phyloP scores from a whole-genome alignment of 805 yeast genomes.

The Barnettozyma vustinii region DNA sequence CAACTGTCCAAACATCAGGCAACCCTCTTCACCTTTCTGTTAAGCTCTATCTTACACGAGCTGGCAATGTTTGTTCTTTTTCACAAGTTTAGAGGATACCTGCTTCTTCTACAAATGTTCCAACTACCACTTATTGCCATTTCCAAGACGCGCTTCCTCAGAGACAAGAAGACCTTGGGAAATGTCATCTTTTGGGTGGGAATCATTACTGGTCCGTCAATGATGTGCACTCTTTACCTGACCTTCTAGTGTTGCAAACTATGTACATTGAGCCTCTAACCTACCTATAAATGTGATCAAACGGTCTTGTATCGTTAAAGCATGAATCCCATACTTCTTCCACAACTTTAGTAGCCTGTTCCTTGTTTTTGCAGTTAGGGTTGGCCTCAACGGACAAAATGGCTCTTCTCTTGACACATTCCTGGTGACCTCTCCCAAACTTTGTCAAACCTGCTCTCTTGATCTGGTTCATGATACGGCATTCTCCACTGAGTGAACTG shows the following conservation, averaged over 20 bases:
- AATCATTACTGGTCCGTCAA: constrained; percentile 81
- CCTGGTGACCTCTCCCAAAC: constrained; percentile 80
- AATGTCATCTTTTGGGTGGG: constrained; percentile 90
- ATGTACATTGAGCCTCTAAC: not conserved
- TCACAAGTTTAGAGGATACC: constrained; percentile 71
- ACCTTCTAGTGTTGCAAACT: constrained; percentile 43
- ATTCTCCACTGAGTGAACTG: constrained; percentile 88
- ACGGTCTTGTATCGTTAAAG: constrained; percentile 92
- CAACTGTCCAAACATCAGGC: constrained; percentile 63
- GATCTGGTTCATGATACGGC: constrained; percentile 80
- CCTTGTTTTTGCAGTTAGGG: constrained; percentile 69
- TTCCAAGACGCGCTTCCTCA: constrained; percentile 54
- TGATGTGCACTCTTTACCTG: constrained; percentile 79
- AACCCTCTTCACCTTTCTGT: constrained; percentile 67
- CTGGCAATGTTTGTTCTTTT: constrained; percentile 88
- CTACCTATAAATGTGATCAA: constrained; percentile 74
- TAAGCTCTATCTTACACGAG: constrained; percentile 86
- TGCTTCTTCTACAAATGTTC: constrained; percentile 75
- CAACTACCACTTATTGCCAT: constrained; percentile 77
- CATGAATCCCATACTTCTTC: constrained; percentile 90
- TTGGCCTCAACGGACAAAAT: constrained; percentile 77
- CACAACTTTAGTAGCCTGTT: constrained; percentile 74
- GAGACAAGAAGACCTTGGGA: constrained; percentile 55
- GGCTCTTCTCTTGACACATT: constrained; percentile 87
- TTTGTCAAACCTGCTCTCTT: constrained; percentile 43